Percentiles rank a stretch among this genome's conserved stretches.
Evolutionary conservation across 1,139 yeast genomes (phyloP).

Genomic region (Candida dubliniensis): DNA sequence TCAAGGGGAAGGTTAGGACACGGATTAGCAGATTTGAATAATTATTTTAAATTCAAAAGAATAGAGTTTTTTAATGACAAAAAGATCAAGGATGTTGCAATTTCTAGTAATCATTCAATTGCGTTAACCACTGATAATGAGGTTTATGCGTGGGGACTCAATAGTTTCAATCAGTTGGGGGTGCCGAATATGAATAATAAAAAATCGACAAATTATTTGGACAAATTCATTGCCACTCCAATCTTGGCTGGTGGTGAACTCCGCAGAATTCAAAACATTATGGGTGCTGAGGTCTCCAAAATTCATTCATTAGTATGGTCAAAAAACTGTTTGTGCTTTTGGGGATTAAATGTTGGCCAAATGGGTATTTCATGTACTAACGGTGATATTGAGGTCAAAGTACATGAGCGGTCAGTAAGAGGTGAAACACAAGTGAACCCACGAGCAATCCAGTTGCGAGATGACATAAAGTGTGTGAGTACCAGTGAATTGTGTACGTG

Average conservation of each 20-base stretch:
- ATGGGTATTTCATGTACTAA: conserved; percentile 54
- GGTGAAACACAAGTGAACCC: conserved; percentile 46
- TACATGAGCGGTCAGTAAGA: conserved; percentile 28
- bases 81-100: conserved; percentile 41
- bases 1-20: conserved; percentile 74
- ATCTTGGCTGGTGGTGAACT: conserved; percentile 51
- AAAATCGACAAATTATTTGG: conserved; percentile 25
- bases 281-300: conserved; percentile 67
- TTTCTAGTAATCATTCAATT: conserved; percentile 69
- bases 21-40: conserved; percentile 35
- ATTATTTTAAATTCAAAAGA: conserved; percentile 37
- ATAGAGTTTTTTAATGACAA: conserved; percentile 26
- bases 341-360: conserved; percentile 90
- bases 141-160: conserved; percentile 79
- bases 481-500: conserved; percentile 76
- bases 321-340: conserved; percentile 51
- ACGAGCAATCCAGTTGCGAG: conserved; percentile 43
- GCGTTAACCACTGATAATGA: conserved; percentile 50
- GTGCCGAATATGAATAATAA: conserved; percentile 34
- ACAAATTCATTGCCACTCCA: conserved; percentile 49
- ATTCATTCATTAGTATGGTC: conserved; percentile 70
- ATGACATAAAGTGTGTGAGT: conserved; percentile 55
- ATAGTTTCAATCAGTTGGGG: conserved; percentile 67
- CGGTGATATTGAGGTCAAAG: conserved; percentile 26
- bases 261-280: conserved; percentile 26